Evolutionary conservation across 768 basidiomycete genomes (phyloP).

Genomic region (Naematelia encephala): DNA sequence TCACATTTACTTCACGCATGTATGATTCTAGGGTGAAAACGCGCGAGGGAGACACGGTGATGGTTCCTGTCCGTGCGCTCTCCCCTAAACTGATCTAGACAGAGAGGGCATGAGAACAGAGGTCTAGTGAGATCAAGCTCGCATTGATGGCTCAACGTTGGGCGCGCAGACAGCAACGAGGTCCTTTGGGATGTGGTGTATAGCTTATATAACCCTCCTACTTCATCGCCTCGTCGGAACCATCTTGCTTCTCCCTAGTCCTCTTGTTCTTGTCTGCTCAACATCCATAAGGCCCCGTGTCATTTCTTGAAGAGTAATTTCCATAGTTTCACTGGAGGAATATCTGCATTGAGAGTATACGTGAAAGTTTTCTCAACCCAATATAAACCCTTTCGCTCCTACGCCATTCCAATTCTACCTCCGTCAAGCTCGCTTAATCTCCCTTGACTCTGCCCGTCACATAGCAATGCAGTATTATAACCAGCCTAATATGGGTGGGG

Average conservation of each 20-base stretch:
- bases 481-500: background rate
- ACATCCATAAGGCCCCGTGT: background rate
- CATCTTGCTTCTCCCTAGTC: background rate
- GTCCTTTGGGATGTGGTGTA: background rate
- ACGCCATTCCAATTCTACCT: slow-evolving; percentile 9
- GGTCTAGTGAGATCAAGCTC: too few species aligned
- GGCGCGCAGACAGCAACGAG: background rate
- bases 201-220: background rate
- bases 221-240: background rate
- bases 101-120: too few species aligned
- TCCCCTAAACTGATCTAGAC: too few species aligned
- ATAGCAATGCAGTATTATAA: slow-evolving; percentile 8
- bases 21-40: too few species aligned
- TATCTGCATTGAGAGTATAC: too few species aligned
- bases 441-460: background rate
- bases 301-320: too few species aligned
- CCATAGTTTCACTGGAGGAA: background rate
- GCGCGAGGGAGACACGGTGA: background rate
- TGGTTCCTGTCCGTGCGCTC: background rate
- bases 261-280: background rate
- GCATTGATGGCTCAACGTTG: too few species aligned
- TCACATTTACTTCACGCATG: too few species aligned
- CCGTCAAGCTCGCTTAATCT: background rate
- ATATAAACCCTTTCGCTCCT: background rate
- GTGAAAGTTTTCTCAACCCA: background rate